Evolutionary conservation across 2,329 filamentous ascomycete species (phyloP).

Genomic region (Mycogone perniciosa): DNA sequence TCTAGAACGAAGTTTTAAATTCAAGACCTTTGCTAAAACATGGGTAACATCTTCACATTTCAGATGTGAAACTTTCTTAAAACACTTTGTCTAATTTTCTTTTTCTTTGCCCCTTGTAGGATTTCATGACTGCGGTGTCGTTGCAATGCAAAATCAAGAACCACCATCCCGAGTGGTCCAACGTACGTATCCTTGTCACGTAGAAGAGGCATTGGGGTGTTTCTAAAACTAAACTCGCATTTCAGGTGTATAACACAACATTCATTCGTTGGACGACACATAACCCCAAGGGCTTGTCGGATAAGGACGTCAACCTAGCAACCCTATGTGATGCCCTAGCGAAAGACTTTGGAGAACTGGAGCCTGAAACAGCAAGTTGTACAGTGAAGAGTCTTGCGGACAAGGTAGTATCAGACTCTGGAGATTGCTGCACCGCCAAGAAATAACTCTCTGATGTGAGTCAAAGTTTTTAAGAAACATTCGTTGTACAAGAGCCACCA

Average conservation of each 20-base stretch:
- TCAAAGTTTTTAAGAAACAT: too few relatives aligned
- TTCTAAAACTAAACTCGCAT: background rate
- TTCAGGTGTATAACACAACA: slow-evolving; percentile 61
- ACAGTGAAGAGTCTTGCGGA: slow-evolving; percentile 40
- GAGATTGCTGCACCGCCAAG: slow-evolving; percentile 50
- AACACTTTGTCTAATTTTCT: too few relatives aligned
- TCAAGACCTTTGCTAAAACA: slow-evolving; percentile 59
- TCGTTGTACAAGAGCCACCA: too few relatives aligned
- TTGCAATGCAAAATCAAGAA: slow-evolving; percentile 60
- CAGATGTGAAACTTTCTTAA: too few relatives aligned
- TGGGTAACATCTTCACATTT: slow-evolving; percentile 39
- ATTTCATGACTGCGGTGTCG: slow-evolving; percentile 69
- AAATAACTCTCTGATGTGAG: slow-evolving; percentile 5
- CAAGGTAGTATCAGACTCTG: slow-evolving; percentile 37
- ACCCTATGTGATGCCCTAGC: slow-evolving; percentile 55
- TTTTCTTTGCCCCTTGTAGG: slow-evolving; percentile 33
- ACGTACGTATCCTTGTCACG: slow-evolving; percentile 39
- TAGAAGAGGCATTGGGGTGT: background rate
- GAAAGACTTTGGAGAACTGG: slow-evolving; percentile 48
- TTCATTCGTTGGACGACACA: slow-evolving; percentile 72
- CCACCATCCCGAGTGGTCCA: slow-evolving; percentile 73
- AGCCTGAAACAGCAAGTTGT: slow-evolving; percentile 28
- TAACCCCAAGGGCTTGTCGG: slow-evolving; percentile 56
- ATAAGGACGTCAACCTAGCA: slow-evolving; percentile 58
- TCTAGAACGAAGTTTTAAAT: slow-evolving; percentile 54